Conservation (phyloP, 108 stramenopile genomes). For the Nitzschia sp. region DNA sequence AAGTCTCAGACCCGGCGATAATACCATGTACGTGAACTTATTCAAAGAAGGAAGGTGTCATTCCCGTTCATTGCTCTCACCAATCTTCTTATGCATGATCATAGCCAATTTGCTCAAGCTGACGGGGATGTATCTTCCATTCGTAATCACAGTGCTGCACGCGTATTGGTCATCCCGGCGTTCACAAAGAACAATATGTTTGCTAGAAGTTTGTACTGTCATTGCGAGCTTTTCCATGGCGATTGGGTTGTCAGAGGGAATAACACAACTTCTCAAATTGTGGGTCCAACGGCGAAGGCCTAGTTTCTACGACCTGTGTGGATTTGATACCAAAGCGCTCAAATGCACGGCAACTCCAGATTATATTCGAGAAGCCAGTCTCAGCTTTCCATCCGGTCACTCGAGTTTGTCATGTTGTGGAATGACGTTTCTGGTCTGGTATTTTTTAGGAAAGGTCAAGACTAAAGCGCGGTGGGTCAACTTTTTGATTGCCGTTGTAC, state of each 20-base stretch:
- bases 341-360: conserved; percentile 51
- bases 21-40: conserved; percentile 32
- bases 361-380: conserved; percentile 61
- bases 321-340: conserved; percentile 50
- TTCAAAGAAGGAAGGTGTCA: no score
- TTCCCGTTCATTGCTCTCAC: neutral
- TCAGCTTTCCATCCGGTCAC: conserved; percentile 85
- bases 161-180: conserved; percentile 7
- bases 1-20: conserved; percentile 36
- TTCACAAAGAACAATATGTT: neutral
- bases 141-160: conserved; percentile 15
- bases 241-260: conserved; percentile 65
- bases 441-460: conserved; percentile 41
- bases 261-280: conserved; percentile 67
- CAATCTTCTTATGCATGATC: neutral
- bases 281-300: conserved; percentile 75
- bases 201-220: conserved; percentile 43
- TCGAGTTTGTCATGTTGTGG: conserved; percentile 63
- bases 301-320: conserved; percentile 84
- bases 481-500: conserved; percentile 14
- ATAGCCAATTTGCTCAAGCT: conserved; percentile 20
- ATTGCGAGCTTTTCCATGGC: conserved; percentile 54
- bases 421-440: conserved; percentile 67
- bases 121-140: conserved; percentile 28
- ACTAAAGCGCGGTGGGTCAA: no score